Evolutionary conservation across 1,139 yeast genomes (phyloP).

Genomic region (Pichia sp.): DNA sequence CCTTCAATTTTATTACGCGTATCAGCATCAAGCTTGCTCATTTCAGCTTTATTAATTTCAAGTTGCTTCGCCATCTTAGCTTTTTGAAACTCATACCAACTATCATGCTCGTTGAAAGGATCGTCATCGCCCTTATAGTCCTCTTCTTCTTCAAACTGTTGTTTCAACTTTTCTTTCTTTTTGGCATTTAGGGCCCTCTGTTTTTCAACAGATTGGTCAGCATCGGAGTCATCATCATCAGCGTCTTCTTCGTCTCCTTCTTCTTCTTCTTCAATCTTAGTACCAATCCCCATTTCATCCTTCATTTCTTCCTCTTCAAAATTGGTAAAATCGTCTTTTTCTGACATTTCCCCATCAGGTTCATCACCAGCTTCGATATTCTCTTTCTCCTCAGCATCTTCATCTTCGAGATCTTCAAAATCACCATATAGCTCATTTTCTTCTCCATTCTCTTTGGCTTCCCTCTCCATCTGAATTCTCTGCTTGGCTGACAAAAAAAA

Average conservation of each 20-base stretch:
- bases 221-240: conserved; percentile 34
- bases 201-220: conserved; percentile 51
- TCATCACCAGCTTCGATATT: conserved; percentile 34
- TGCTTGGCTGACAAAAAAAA: conserved; percentile 67
- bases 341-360: conserved; percentile 5
- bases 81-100: conserved; percentile 97
- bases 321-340: conserved; percentile 27
- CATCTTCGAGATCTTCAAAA: conserved; percentile 50
- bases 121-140: conserved; percentile 47
- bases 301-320: conserved; percentile 30
- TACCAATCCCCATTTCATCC: conserved; percentile 31
- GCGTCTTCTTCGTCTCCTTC: background rate
- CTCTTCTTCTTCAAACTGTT: conserved; percentile 90
- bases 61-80: conserved; percentile 95
- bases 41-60: conserved; percentile 83
- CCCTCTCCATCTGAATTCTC: conserved; percentile 30
- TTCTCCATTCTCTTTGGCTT: conserved; percentile 33
- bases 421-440: conserved; percentile 56
- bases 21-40: conserved; percentile 67
- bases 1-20: conserved; percentile 86
- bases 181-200: conserved; percentile 79
- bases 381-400: conserved; percentile 31
- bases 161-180: conserved; percentile 79
- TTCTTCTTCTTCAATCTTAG: conserved; percentile 21
- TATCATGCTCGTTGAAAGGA: conserved; percentile 73